phyloP scores from a whole-genome alignment of 176 grass and related monocot genomes.

The Aegilops umbellulata region DNA sequence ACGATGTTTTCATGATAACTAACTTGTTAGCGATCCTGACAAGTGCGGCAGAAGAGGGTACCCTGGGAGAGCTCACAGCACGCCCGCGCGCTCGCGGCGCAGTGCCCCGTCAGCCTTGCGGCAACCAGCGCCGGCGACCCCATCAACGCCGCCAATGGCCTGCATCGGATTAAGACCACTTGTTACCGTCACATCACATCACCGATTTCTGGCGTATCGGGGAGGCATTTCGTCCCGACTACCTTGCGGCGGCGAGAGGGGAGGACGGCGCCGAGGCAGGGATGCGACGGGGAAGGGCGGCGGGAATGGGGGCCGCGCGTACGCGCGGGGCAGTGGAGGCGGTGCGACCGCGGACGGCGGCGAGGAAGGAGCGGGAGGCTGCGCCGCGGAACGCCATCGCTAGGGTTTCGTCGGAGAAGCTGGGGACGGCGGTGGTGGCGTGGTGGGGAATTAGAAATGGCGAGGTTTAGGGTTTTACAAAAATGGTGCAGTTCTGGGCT shows the following conservation, averaged over 20 bases:
- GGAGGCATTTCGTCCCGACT: neutral
- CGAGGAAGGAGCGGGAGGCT: conserved; percentile 61
- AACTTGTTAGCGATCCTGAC: conserved; percentile 96
- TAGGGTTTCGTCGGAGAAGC: conserved; percentile 19
- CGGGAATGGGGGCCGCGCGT: conserved; percentile 4
- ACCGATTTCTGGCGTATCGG: neutral
- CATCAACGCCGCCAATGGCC: conserved; percentile 59
- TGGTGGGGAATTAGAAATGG: neutral
- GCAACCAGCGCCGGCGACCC: conserved; percentile 37
- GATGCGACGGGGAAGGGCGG: conserved; percentile 16
- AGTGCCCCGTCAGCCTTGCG: conserved; percentile 63
- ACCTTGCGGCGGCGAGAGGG: conserved; percentile 54
- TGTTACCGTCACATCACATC: neutral
- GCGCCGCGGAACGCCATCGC: conserved; percentile 66
- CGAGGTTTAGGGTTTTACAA: conserved; percentile 55
- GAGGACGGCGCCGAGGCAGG: conserved; percentile 21
- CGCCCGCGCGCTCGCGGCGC: conserved; percentile 57
- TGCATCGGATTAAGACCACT: conserved; percentile 17
- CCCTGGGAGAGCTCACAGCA: conserved; percentile 96
- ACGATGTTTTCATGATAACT: conserved; percentile 30
- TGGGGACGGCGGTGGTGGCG: neutral
- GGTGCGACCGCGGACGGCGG: conserved; percentile 35
- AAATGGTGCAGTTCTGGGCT: neutral
- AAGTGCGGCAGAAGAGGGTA: conserved; percentile 93
- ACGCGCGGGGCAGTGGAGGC: conserved; percentile 15